A percentile compares a stretch with the other conserved stretches of the same genome.
Evolutionary conservation across 2,329 filamentous ascomycete species (phyloP).

Genomic region (Tolypocladium endophyticum): DNA sequence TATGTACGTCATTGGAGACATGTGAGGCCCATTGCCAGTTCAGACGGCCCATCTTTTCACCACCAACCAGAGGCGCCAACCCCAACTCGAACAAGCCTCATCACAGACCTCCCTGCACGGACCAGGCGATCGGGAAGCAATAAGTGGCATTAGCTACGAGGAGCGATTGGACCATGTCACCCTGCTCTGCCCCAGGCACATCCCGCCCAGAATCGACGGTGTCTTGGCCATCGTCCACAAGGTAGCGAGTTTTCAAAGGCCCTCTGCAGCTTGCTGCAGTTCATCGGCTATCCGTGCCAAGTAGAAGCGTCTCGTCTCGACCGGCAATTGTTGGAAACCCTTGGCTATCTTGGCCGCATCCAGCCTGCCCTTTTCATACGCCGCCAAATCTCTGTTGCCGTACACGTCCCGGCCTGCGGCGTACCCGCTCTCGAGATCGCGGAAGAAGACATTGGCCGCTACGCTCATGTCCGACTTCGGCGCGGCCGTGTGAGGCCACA

Average conservation of each 20-base stretch:
- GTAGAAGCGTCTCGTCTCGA: constrained; percentile 64
- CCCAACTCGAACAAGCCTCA: background rate
- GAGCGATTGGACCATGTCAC: background rate
- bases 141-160: background rate
- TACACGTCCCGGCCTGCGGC: constrained; percentile 73
- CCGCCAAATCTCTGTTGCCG: constrained; percentile 74
- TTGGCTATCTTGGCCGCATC: constrained; percentile 59
- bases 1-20: background rate
- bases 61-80: background rate
- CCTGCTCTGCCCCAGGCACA: background rate
- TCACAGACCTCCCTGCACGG: background rate
- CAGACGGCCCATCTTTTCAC: background rate
- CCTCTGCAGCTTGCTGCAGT: constrained; percentile 26
- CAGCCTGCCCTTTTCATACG: constrained; percentile 70
- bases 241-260: background rate
- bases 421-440: constrained; percentile 56
- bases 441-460: constrained; percentile 86
- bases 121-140: background rate
- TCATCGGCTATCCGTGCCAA: constrained; percentile 61
- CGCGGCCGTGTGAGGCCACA: constrained; percentile 73
- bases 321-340: constrained; percentile 54
- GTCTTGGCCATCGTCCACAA: background rate
- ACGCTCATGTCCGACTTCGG: constrained; percentile 52
- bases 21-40: background rate
- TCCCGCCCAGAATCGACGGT: background rate